Base-by-base conservation (phyloP, 2,329 filamentous ascomycete species). In the Trichothecium sympodiale region DNA sequence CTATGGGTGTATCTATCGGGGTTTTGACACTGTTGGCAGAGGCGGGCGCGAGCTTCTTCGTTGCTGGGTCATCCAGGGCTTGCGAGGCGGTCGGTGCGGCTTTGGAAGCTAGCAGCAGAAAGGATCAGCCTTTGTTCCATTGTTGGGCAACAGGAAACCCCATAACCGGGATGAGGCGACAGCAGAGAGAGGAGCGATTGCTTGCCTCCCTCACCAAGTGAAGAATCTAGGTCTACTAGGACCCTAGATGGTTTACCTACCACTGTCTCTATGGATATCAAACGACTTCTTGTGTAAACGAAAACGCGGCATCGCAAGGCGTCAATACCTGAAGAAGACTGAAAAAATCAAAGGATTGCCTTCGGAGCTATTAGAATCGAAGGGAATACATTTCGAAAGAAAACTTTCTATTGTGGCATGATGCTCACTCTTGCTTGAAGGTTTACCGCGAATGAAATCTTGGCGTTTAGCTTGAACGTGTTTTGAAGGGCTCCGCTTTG, bases 21-120 rank as follows among this genome's bases (percentile, higher is more conserved):
- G 46, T 41, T 50, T 55, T 59, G 56, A 61, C 59, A 50, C 54
- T 61, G 52, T 61, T 62, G 46, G 59, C 48, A 33, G 53, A 59
- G 47, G 58, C 59, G 36, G 55, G 53, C 30, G 55, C 48, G 43
- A 65, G 49, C 32, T 56, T 57, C 41, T 49, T 51, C 38, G 45
- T 41, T 29, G 44, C 41, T 37, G 46, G 43, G 50, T 43, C 52
- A 56, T 59, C 47, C 37, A 46, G 45, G 36, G 42, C 34, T 35
- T 25, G 20, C 20, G 20, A 25, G 20, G 20, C 20, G 20, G 20
- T 25, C 20, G 20, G 20, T 25, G 20, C 20, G 20, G 20, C 20
- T 25, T 25, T 25, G 20, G 20, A 25, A 25, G 20, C 20, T 25
- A 25, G 20, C 20, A 25, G 10, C 6, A 25, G 20, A 25, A 25